Percentiles rank a stretch among this genome's conserved stretches.
phyloP scores from a whole-genome alignment of 2,329 filamentous ascomycete genomes.

The Corynespora cassiicola region DNA sequence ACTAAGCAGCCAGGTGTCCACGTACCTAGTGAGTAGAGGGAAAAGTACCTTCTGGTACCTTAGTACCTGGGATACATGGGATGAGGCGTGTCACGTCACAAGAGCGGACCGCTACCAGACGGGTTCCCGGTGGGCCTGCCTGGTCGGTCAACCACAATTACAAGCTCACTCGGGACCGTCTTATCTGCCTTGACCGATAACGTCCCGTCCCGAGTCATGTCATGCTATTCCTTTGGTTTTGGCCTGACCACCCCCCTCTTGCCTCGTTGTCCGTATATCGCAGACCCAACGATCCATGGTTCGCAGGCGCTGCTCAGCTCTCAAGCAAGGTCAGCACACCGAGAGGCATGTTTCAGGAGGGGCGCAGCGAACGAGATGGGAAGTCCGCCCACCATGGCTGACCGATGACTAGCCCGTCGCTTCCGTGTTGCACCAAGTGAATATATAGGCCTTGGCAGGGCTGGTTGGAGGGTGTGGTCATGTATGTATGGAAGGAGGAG shows the following conservation, averaged over 20 bases:
- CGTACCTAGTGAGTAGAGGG: no score
- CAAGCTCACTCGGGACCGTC: no score
- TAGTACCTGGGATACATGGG: conserved; percentile 10
- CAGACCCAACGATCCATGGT: conserved; percentile 14
- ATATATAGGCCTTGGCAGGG: conserved; percentile 20
- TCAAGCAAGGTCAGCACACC: conserved; percentile 1
- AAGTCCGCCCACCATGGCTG: conserved; percentile 2
- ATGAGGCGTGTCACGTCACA: conserved; percentile 8
- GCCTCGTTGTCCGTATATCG: conserved; percentile 13
- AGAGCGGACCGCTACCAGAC: conserved; percentile 9
- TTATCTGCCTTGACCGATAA: no score
- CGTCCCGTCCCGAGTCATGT: no score
- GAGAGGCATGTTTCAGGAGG: conserved; percentile 8
- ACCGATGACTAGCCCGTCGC: conserved; percentile 1
- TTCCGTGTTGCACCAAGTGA: conserved; percentile 7
- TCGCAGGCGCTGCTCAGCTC: not conserved
- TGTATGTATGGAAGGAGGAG: conserved; percentile 23
- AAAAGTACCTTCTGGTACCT: conserved; percentile 10
- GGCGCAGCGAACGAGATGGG: not conserved
- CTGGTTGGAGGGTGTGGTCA: conserved; percentile 22
- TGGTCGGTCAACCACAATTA: no score
- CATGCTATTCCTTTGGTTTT: no score
- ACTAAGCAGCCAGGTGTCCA: no score
- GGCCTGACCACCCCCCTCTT: no score
- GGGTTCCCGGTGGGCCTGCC: no score